A percentile compares a stretch with the other conserved stretches of the same genome.
These are phyloP conservation scores for Senna tora DNA, from an alignment of 306 rosid species.

Conservation along the genomic window DNA sequence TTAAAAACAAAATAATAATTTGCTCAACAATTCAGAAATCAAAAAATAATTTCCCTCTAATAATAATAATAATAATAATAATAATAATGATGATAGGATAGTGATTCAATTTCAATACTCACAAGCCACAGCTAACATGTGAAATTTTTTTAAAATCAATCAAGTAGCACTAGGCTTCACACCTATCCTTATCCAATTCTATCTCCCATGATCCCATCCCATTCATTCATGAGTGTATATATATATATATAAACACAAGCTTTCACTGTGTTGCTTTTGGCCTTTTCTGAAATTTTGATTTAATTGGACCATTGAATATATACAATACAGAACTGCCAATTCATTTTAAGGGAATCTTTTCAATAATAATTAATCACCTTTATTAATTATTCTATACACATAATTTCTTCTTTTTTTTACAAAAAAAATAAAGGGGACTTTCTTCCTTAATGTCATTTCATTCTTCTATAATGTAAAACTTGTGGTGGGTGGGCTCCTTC, in stretches of 20 bases:
- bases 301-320: constrained; percentile 39
- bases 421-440: background rate
- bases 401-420: background rate
- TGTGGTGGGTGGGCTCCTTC: constrained; percentile 18
- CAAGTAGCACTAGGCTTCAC: constrained; percentile 11
- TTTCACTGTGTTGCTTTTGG: constrained; percentile 9
- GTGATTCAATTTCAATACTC: background rate
- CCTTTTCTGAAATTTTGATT: constrained; percentile 19
- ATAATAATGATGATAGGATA: background rate
- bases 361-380: constrained; percentile 28
- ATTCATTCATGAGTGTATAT: background rate
- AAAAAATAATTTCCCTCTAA: too few relatives aligned
- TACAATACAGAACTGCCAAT: constrained; percentile 26
- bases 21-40: too few relatives aligned
- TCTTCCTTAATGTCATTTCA: background rate
- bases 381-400: constrained; percentile 14
- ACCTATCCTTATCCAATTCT: constrained; percentile 19
- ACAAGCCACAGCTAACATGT: constrained; percentile 41
- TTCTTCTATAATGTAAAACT: background rate
- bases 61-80: too few relatives aligned
- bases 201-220: background rate
- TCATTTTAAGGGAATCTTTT: constrained; percentile 43
- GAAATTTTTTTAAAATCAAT: constrained; percentile 14
- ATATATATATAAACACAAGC: background rate
- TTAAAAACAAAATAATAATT: too few relatives aligned